Conservation (phyloP, 192 early-diverging fungal species). For the Allomyces arbusculus region DNA sequence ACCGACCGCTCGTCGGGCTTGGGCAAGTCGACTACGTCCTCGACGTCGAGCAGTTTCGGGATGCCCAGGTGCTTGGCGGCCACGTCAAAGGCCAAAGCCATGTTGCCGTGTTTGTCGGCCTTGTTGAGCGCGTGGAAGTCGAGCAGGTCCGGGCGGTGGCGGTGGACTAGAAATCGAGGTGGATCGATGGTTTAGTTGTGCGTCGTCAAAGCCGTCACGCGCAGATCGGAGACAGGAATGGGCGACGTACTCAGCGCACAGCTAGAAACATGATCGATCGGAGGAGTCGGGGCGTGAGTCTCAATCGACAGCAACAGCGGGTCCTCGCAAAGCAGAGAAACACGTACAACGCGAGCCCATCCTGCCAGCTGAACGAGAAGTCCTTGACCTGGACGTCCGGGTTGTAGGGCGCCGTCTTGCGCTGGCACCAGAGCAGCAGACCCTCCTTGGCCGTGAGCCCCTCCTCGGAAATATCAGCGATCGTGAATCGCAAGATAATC, state of each 20-base stretch:
- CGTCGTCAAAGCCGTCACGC: not conserved
- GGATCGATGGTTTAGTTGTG: no score
- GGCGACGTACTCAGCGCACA: not conserved
- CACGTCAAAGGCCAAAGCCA: conserved; percentile 83
- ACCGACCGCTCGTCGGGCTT: conserved; percentile 93
- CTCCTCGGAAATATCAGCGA: conserved; percentile 77
- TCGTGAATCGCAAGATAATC: conserved; percentile 89
- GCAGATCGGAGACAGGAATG: no score
- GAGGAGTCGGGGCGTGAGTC: no score
- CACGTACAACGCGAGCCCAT: conserved; percentile 74
- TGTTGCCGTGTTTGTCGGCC: conserved; percentile 62
- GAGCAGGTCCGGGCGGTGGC: conserved; percentile 84
- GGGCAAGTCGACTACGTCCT: conserved; percentile 78
- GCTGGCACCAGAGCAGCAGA: conserved; percentile 89
- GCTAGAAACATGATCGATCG: not conserved
- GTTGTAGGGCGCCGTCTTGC: conserved; percentile 72
- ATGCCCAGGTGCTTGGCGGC: conserved; percentile 75
- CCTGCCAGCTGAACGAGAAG: conserved; percentile 83
- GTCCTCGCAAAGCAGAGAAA: no score
- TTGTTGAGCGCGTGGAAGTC: conserved; percentile 77
- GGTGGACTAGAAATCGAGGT: conserved; percentile 33
- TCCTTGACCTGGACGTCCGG: conserved; percentile 70
- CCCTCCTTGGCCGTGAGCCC: conserved; percentile 92
- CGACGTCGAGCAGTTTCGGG: conserved; percentile 82
- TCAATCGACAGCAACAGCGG: no score